Conservation (phyloP, 441 rosid genomes). For the Gossypium aridum region DNA sequence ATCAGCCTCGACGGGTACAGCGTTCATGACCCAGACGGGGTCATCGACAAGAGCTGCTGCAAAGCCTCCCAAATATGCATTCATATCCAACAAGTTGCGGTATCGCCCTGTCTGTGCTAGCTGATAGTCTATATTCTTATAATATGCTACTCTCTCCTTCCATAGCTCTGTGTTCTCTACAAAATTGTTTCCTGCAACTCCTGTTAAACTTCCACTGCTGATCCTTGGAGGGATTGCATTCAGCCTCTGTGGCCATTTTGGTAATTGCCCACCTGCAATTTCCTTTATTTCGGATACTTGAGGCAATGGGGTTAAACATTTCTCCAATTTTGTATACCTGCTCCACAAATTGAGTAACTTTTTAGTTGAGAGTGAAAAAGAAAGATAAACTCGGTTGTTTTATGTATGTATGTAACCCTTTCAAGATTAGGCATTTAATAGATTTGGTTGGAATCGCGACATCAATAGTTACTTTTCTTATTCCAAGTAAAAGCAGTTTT, state of each 20-base stretch:
- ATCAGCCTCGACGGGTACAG: slow-evolving; percentile 43
- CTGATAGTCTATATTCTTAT: slow-evolving; percentile 40
- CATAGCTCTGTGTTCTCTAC: slow-evolving; percentile 36
- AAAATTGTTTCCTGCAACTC: slow-evolving; percentile 32
- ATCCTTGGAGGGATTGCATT: slow-evolving; percentile 48
- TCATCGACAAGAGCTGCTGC: slow-evolving; percentile 48
- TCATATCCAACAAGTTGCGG: slow-evolving; percentile 62
- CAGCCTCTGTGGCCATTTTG: slow-evolving; percentile 57
- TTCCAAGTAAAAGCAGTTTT: background rate
- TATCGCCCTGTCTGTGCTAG: slow-evolving; percentile 44
- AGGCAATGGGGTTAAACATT: slow-evolving; percentile 56
- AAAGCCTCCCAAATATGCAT: slow-evolving; percentile 53
- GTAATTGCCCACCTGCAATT: slow-evolving; percentile 41
- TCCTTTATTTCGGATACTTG: slow-evolving; percentile 34
- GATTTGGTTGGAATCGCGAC: background rate
- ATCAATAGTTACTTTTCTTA: background rate
- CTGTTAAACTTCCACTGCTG: slow-evolving; percentile 27
- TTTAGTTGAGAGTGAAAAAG: too few species aligned
- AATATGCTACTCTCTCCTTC: slow-evolving; percentile 42
- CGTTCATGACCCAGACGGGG: slow-evolving; percentile 62
- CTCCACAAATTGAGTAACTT: background rate
- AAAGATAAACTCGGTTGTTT: too few species aligned
- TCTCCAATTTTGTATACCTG: slow-evolving; percentile 55
- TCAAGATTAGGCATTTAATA: too few species aligned
- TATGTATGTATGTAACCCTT: too few species aligned